phyloP scores from a whole-genome alignment of 2,329 filamentous ascomycete genomes.

The Biscogniauxia mediterranea region DNA sequence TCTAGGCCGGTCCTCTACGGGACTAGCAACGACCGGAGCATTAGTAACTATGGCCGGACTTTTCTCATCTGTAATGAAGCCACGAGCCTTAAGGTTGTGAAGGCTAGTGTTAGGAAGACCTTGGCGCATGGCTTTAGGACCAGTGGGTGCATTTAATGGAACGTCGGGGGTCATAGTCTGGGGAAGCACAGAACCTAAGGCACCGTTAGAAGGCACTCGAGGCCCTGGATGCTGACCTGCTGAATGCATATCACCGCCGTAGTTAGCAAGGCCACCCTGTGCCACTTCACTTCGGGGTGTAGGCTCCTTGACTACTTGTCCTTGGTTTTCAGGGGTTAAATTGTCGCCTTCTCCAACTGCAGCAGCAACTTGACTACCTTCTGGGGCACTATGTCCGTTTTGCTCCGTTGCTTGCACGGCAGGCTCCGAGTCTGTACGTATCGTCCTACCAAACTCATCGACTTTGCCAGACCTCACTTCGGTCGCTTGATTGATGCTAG shows the following conservation, averaged over 20 bases:
- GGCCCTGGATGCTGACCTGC: slow-evolving; percentile 27
- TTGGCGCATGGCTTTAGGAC: slow-evolving; percentile 91
- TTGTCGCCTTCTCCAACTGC: slow-evolving; percentile 19
- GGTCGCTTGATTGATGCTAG: slow-evolving; percentile 22
- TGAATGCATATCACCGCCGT: slow-evolving; percentile 35
- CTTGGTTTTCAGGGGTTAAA: slow-evolving; percentile 23
- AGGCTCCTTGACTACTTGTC: slow-evolving; percentile 29
- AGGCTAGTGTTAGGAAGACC: slow-evolving; percentile 80
- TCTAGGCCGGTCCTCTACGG: slow-evolving; percentile 33
- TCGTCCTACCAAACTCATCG: slow-evolving; percentile 41
- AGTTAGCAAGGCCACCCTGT: slow-evolving; percentile 28
- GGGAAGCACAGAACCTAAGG: slow-evolving; percentile 20
- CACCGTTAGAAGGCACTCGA: slow-evolving; percentile 26
- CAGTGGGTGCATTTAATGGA: slow-evolving; percentile 77
- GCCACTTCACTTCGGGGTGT: slow-evolving; percentile 23
- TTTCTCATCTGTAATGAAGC: slow-evolving; percentile 43
- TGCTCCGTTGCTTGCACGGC: slow-evolving; percentile 25
- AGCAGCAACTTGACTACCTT: slow-evolving; percentile 24
- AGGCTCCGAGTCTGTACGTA: slow-evolving; percentile 28
- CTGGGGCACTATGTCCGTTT: slow-evolving; percentile 17
- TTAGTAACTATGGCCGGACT: slow-evolving; percentile 32
- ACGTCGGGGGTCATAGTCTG: slow-evolving; percentile 37
- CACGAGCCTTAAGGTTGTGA: slow-evolving; percentile 58
- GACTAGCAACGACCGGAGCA: slow-evolving; percentile 33
- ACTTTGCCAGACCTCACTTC: slow-evolving; percentile 30